Evolutionary conservation across 345 rosid genomes (phyloP), one percentile per base, ranked within the genome.

Genomic region (Camelina hispida): DNA sequence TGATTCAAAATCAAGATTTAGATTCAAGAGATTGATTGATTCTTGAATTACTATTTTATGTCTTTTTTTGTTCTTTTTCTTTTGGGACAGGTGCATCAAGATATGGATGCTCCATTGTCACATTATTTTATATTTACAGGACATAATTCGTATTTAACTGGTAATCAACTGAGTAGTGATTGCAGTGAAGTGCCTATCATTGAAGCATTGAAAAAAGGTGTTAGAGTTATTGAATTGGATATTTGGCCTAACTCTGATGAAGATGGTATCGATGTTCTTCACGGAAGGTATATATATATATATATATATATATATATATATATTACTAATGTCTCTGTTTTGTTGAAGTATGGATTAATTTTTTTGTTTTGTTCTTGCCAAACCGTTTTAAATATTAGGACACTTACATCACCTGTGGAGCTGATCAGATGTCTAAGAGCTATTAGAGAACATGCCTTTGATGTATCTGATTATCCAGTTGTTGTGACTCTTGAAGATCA

Each of bases 401-500:
- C 98, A 16, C 76, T 94, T 69, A 94, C 98, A 60, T 30, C 92
- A 68, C 97, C 97, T 18, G 96, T 94, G 80, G 82, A 83, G 71
- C 91, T 89, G 53, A 74, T 82, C 55, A 90, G 77, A 74, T 92
- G 99, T 81, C 71, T 95, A 64, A 82, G 32, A 69, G 87, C 97
- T 48, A 95, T 95, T 59, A 87, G 78, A 85, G 86, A 84, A 18
- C 42, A 91, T 76, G 97, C 98, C 4, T 94, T 94, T 74, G 63
- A 63, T 74, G 89, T 83, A 46, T 95, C 93, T 64, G 96, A 93
- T 1, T 92, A 86, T 74, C 97, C 97, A 4, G 93, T 95, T 65
- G 84, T 92, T 74, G 89, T 95, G 63, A 95, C 99, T 76, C 87
- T 92, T 18, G 99, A 95, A 86, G 99, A 95, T 83, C 99, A 95